phyloP scores from a whole-genome alignment of 345 rosid species.

The Anastatica hierochuntica region DNA sequence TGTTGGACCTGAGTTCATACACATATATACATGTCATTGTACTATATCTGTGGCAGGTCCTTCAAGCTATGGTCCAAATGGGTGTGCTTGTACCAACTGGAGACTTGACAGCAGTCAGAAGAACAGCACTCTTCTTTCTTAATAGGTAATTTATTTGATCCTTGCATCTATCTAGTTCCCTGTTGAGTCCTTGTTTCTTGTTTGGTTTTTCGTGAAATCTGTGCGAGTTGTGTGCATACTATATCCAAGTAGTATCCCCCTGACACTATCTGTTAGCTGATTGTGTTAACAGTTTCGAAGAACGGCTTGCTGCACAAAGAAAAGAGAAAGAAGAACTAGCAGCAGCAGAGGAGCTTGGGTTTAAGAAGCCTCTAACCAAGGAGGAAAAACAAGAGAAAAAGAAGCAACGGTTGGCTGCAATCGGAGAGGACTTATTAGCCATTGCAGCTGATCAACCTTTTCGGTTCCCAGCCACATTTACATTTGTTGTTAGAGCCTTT shows the following conservation, averaged over 20 bases:
- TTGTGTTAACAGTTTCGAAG: slow-evolving; percentile 64
- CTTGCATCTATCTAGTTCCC: background rate
- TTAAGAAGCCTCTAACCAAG: slow-evolving; percentile 73
- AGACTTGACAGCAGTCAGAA: slow-evolving; percentile 88
- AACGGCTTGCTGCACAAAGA: slow-evolving; percentile 89
- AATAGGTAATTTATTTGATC: slow-evolving; percentile 45
- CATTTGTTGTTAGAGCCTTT: slow-evolving; percentile 98
- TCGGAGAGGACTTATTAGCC: slow-evolving; percentile 92
- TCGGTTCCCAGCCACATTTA: slow-evolving; percentile 95
- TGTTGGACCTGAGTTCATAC: slow-evolving; percentile 13
- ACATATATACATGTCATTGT: background rate
- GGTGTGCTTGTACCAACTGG: slow-evolving; percentile 99
- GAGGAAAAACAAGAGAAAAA: slow-evolving; percentile 87
- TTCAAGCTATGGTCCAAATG: slow-evolving; percentile 95
- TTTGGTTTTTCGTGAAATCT: background rate
- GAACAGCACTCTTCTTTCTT: slow-evolving; percentile 92
- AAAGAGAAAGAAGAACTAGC: slow-evolving; percentile 85
- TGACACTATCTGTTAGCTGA: background rate
- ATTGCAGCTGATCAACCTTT: slow-evolving; percentile 99
- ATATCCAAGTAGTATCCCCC: too few species aligned
- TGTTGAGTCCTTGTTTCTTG: background rate
- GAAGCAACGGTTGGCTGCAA: slow-evolving; percentile 97
- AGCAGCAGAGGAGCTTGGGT: slow-evolving; percentile 61
- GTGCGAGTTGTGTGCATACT: too few species aligned
- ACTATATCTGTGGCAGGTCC: slow-evolving; percentile 35